Percentiles rank a stretch among this genome's conserved stretches.
Conservation (phyloP, 208 protist genomes). For the Novymonas esmeraldas region DNA sequence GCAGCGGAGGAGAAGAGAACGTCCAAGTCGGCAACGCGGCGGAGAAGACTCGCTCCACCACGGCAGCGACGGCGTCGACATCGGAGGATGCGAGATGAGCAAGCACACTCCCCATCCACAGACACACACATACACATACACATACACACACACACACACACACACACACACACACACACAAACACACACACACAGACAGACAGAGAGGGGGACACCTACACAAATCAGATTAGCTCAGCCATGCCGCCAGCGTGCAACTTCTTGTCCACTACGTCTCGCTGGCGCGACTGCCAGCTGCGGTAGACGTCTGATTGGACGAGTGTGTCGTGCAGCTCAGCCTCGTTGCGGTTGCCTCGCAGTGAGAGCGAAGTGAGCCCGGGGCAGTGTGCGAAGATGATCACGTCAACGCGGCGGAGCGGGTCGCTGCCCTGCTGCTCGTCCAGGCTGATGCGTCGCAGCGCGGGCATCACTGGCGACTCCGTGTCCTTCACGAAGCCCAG, state of each 20-base stretch:
- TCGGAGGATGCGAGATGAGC: no score
- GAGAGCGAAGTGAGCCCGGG: constrained; percentile 35
- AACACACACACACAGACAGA: no score
- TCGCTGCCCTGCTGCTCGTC: constrained; percentile 7
- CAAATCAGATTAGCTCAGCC: constrained; percentile 23
- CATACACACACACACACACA: no score
- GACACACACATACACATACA: no score
- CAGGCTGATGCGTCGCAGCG: constrained; percentile 33
- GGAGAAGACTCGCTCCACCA: no score
- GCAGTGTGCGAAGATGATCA: constrained; percentile 29
- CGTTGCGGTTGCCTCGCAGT: constrained; percentile 22
- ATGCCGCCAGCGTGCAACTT: constrained; percentile 26
- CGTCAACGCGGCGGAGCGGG: constrained; percentile 28
- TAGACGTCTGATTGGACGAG: constrained; percentile 27
- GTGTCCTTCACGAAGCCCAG: constrained; percentile 4
- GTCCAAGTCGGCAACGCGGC: no score
- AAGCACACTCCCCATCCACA: no score
- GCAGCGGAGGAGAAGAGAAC: no score
- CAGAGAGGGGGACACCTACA: no score
- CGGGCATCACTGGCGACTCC: constrained; percentile 10
- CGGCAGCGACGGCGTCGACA: no score
- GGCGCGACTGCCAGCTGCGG: constrained; percentile 30
- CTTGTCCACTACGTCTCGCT: constrained; percentile 32
- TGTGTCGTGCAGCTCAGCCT: constrained; percentile 21
- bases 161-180: no score